These are phyloP conservation scores for Penicillium ochrochloron DNA, from an alignment of 495 filamentous ascomycete genomes.

Conservation along the genomic window DNA sequence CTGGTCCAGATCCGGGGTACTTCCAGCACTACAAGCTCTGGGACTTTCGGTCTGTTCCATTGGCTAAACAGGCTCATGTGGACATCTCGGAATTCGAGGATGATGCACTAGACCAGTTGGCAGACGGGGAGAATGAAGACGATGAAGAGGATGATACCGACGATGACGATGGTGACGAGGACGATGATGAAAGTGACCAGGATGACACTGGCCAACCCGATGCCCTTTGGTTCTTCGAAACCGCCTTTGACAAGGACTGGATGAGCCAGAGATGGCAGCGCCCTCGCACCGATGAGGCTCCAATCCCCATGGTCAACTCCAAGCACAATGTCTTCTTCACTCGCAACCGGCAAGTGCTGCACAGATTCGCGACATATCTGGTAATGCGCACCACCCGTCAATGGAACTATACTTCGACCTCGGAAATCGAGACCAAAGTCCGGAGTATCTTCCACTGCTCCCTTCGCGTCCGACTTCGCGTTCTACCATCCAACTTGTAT, in stretches of 20 bases:
- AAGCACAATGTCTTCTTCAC: conserved; percentile 69
- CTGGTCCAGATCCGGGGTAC: conserved; percentile 50
- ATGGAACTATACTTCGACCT: conserved; percentile 60
- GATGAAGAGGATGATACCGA: conserved; percentile 21
- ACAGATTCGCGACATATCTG: conserved; percentile 54
- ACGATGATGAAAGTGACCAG: conserved; percentile 13
- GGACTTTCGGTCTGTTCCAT: conserved; percentile 62
- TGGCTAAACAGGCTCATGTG: conserved; percentile 20
- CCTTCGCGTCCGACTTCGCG: conserved; percentile 60
- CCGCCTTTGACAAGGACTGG: conserved; percentile 58
- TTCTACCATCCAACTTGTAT: conserved; percentile 30
- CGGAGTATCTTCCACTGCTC: conserved; percentile 62
- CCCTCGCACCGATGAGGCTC: conserved; percentile 46
- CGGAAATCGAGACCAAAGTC: conserved; percentile 65
- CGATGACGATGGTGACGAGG: conserved; percentile 42
- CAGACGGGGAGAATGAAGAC: conserved; percentile 39
- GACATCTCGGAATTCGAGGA: conserved; percentile 31
- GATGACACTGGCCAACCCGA: conserved; percentile 9
- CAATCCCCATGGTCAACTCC: conserved; percentile 63
- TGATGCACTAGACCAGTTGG: conserved; percentile 46
- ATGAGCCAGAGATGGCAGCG: conserved; percentile 62
- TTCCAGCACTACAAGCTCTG: conserved; percentile 69
- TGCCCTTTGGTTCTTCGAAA: conserved; percentile 38
- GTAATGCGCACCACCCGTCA: conserved; percentile 65
- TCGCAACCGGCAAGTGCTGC: conserved; percentile 22